These are phyloP conservation scores for Gynochthodes officinalis DNA, from an alignment of 257 asterid species.

Conservation along the genomic window DNA sequence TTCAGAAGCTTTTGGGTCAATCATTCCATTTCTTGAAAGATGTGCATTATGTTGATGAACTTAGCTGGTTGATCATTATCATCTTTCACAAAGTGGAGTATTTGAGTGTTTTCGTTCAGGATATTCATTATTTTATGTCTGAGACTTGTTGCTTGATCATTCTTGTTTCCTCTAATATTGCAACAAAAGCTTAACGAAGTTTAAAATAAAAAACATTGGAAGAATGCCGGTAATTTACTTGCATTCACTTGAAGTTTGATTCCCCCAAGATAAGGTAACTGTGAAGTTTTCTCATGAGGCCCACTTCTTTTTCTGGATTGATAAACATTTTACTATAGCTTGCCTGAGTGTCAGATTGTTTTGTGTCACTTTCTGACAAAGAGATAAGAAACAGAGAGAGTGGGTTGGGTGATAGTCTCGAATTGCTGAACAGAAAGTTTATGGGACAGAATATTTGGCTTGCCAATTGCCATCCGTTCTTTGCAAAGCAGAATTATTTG, in stretches of 20 bases:
- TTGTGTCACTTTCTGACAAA: neutral
- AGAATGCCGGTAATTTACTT: neutral
- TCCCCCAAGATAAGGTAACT: too few species aligned
- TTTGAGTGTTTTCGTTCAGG: too few species aligned
- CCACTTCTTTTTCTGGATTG: too few species aligned
- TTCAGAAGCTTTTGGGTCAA: slow-evolving; percentile 4
- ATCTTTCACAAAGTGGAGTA: neutral
- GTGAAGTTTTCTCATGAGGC: too few species aligned
- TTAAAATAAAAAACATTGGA: neutral
- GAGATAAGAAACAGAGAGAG: neutral
- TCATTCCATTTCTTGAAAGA: neutral
- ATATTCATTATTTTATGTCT: neutral
- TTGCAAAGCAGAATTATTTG: too few species aligned
- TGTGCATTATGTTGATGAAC: neutral
- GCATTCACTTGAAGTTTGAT: neutral
- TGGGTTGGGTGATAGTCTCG: neutral
- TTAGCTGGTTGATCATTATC: neutral
- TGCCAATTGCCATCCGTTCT: neutral
- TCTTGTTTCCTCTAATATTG: neutral
- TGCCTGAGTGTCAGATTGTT: neutral
- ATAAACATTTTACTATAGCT: neutral
- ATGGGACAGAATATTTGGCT: neutral
- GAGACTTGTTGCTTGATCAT: neutral
- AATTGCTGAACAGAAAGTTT: neutral
- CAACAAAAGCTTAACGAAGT: neutral